Evolutionary conservation across 352 stramenopile genomes (phyloP).

Genomic region (Pythium myriotylum): DNA sequence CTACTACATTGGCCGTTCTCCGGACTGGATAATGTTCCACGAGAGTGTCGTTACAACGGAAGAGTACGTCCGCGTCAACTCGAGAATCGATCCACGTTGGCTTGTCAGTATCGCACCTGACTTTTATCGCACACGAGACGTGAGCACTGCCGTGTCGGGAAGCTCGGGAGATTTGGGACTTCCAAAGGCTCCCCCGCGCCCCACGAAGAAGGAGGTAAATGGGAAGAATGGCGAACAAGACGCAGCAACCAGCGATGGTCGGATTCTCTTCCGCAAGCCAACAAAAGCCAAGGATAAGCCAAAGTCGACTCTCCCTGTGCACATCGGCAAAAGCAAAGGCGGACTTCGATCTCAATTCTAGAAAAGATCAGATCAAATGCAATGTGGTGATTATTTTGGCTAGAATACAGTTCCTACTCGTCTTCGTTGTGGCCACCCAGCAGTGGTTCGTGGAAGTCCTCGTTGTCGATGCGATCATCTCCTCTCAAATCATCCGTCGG

Average conservation of each 20-base stretch:
- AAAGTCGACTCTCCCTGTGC: constrained; percentile 63
- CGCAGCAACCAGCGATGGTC: constrained; percentile 38
- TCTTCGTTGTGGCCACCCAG: constrained; percentile 7
- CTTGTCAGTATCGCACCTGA: constrained; percentile 65
- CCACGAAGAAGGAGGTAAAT: constrained; percentile 21
- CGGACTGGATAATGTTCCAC: constrained; percentile 99
- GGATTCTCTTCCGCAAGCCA: constrained; percentile 80
- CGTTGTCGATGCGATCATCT: constrained; percentile 2
- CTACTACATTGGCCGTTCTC: constrained; percentile 76
- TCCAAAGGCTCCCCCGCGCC: constrained; percentile 37
- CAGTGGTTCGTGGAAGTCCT: constrained; percentile 16
- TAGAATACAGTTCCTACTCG: not conserved
- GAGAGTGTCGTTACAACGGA: constrained; percentile 98
- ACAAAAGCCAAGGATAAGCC: constrained; percentile 27
- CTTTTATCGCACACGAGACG: constrained; percentile 75
- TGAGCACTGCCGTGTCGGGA: constrained; percentile 63
- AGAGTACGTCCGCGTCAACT: constrained; percentile 89
- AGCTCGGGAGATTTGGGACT: constrained; percentile 70
- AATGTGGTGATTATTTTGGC: not conserved
- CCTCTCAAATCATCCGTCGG: not conserved
- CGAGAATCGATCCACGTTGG: constrained; percentile 76
- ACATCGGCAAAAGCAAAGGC: constrained; percentile 85
- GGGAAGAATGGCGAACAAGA: not conserved
- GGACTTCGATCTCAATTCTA: constrained; percentile 81
- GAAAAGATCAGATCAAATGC: not conserved